Evolutionary conservation across 148 eudicot genomes (phyloP), one percentile per base, ranked within the genome.

Genomic region (Mesembryanthemum crystallinum): DNA sequence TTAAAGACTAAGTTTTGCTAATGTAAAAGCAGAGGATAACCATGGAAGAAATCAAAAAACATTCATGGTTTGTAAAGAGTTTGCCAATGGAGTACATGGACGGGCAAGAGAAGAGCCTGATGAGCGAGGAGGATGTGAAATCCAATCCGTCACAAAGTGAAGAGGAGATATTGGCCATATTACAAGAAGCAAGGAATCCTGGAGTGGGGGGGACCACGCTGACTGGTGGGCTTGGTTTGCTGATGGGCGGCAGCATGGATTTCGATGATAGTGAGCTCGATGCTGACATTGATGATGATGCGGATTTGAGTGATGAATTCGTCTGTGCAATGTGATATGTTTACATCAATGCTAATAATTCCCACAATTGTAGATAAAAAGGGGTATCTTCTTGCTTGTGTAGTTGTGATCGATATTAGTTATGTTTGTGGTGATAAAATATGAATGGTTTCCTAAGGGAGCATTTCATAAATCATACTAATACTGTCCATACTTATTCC

Each of bases 31-130:
- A 91, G 97, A 88, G 97, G 72, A 86, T 89, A 77, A 89, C 83
- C 47, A 88, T 91, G n/a, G 88, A 88, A 33, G 97, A 89, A 72
- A 88, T 89, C 1, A 84, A 84, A 74, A 83, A 79, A 77, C 91
- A 91, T 76, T 85, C 90, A 15, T 91, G 97, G 97, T 83, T 88
- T 55, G 35, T 85, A 35, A 88, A 86, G 84, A 82, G 84, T 78
- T 63, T 85, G 76, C 83, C 88, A 0, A 24, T 20, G 28, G 89
- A 88, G 14, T 85, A 85, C 78, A 77, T 37, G 72, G 85, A 83
- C 21, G 86, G 73, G 6, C 82, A 78, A 64, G 86, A 79, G 18
- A 79, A 86, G 45, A 75, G 64, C 27, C 21, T 68, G 9, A 45
- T 45, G 52, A 71, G 71, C 45, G 59, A 8, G 8, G 69, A 49